Conservation (phyloP, 1,139 yeast species). For the Blastobotrys indianensis region DNA sequence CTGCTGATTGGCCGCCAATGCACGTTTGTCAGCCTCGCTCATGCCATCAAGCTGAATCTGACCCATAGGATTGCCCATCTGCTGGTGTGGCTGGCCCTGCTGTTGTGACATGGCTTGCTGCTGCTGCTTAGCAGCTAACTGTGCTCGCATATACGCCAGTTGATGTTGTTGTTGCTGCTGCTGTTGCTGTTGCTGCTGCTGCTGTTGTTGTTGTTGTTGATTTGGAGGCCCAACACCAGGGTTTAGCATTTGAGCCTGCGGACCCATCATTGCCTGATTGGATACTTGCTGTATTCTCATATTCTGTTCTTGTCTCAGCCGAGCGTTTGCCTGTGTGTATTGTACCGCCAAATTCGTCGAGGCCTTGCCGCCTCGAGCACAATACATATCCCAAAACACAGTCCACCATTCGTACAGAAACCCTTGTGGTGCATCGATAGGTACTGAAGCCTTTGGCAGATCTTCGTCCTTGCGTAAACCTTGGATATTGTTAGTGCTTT, state of each 20-base stretch:
- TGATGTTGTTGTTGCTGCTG: slow-evolving; percentile 10
- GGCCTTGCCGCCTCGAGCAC: slow-evolving; percentile 64
- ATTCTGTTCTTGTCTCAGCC: slow-evolving; percentile 49
- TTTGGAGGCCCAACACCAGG: slow-evolving; percentile 14
- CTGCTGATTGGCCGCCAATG: slow-evolving; percentile 18
- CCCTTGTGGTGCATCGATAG: slow-evolving; percentile 70
- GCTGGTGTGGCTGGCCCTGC: slow-evolving; percentile 17
- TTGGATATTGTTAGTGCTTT: no score
- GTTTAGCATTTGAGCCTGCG: slow-evolving; percentile 7
- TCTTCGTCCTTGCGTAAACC: slow-evolving; percentile 15
- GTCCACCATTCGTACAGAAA: slow-evolving; percentile 95
- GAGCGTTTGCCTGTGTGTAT: slow-evolving; percentile 55
- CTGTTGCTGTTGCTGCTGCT: slow-evolving; percentile 14
- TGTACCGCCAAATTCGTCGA: slow-evolving; percentile 56
- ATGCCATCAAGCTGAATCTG: slow-evolving; percentile 20
- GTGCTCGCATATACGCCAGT: slow-evolving; percentile 8
- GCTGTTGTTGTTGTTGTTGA: slow-evolving; percentile 19
- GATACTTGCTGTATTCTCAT: slow-evolving; percentile 31
- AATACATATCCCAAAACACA: slow-evolving; percentile 89
- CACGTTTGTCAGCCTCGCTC: slow-evolving; percentile 28
- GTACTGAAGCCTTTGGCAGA: slow-evolving; percentile 24
- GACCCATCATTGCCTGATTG: slow-evolving; percentile 24
- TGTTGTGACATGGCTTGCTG: slow-evolving; percentile 20
- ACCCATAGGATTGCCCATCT: slow-evolving; percentile 9
- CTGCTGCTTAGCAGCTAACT: slow-evolving; percentile 15